Conservation (phyloP, 176 grass and related monocot genomes). For the Olyra latifolia region DNA sequence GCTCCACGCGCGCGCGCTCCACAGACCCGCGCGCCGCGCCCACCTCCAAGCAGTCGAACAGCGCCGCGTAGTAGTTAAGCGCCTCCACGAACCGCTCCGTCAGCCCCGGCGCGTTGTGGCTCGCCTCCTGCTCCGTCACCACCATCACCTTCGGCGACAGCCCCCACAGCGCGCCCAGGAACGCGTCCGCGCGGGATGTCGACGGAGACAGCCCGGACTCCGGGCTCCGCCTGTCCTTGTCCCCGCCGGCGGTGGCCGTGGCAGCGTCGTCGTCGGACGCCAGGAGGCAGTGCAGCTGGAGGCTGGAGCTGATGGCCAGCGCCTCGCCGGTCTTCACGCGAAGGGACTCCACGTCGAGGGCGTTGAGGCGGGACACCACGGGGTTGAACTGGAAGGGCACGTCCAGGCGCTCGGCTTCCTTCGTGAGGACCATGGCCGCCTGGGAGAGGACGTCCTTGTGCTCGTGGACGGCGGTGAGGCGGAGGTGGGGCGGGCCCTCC, state of each 20-base stretch:
- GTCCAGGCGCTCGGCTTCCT: slow-evolving; percentile 85
- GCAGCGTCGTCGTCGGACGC: slow-evolving; percentile 29
- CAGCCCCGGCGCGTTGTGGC: slow-evolving; percentile 68
- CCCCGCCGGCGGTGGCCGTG: not conserved
- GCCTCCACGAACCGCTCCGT: slow-evolving; percentile 84
- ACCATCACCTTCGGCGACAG: slow-evolving; percentile 75
- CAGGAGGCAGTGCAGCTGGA: slow-evolving; percentile 73
- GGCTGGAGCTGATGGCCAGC: slow-evolving; percentile 67
- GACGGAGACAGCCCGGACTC: slow-evolving; percentile 35
- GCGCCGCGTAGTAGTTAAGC: slow-evolving; percentile 86
- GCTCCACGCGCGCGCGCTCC: slow-evolving; percentile 81
- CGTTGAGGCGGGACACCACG: slow-evolving; percentile 46
- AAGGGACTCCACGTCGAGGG: slow-evolving; percentile 67
- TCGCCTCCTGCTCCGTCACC: slow-evolving; percentile 84
- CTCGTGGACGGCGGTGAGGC: slow-evolving; percentile 70
- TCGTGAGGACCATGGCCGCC: slow-evolving; percentile 58
- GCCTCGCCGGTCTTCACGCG: slow-evolving; percentile 92
- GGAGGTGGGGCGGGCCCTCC: slow-evolving; percentile 83
- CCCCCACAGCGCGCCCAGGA: slow-evolving; percentile 59
- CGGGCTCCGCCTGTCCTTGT: slow-evolving; percentile 30
- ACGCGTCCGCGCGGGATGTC: slow-evolving; percentile 51
- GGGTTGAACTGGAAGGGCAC: slow-evolving; percentile 95
- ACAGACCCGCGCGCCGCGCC: slow-evolving; percentile 58
- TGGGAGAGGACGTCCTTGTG: slow-evolving; percentile 52
- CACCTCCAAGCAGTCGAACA: slow-evolving; percentile 90